Percentiles rank a stretch among this genome's conserved stretches.
phyloP scores from a whole-genome alignment of 345 rosid genomes.

The Brassica cretica region DNA sequence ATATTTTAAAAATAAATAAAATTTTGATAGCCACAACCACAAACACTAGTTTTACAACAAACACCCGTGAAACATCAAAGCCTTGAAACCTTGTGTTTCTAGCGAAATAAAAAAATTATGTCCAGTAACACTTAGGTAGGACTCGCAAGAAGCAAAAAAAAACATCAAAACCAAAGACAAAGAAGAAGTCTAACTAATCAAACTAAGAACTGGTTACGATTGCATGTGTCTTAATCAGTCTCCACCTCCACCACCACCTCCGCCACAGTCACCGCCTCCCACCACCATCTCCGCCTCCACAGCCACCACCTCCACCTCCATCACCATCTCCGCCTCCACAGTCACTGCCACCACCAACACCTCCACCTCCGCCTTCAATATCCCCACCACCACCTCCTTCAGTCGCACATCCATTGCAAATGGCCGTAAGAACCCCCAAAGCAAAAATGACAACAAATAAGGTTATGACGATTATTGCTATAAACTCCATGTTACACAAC shows the following conservation, averaged over 20 bases:
- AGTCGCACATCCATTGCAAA: background rate
- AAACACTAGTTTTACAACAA: background rate
- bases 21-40: background rate
- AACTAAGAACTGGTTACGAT: background rate
- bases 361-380: background rate
- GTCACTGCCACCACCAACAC: background rate
- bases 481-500: background rate
- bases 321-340: background rate
- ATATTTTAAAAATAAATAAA: too few species aligned
- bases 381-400: background rate
- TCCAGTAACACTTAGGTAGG: background rate
- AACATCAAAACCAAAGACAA: background rate
- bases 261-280: background rate
- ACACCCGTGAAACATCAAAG: background rate
- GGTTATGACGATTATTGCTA: background rate
- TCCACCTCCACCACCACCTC: background rate
- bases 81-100: background rate
- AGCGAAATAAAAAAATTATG: background rate
- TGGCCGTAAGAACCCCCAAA: background rate
- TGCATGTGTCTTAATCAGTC: background rate
- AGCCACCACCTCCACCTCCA: background rate
- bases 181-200: background rate
- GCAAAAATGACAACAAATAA: background rate
- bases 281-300: background rate
- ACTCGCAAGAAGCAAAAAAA: background rate